Evolutionary conservation across 208 protist species (phyloP), one percentile per base, ranked within the genome.

Genomic region (Leishmania tarentolae): DNA sequence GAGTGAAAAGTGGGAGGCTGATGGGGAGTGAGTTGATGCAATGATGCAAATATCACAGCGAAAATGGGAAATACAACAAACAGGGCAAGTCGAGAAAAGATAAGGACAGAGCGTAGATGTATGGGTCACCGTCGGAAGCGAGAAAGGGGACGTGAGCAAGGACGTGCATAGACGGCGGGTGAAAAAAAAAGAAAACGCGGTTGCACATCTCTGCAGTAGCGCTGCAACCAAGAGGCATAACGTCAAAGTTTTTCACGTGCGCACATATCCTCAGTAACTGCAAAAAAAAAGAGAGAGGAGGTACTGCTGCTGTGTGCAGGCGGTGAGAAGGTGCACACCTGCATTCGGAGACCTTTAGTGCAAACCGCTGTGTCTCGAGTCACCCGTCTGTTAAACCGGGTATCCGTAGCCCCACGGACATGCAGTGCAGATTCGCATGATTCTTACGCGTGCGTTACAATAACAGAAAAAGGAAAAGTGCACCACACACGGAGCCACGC

Each of bases 21-120:
- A 35, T 63, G 73, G 8, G 17, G 52, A 52, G 52, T 46, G 52
- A 56, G 73, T 63, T 35, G 52, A 52, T 35, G 44, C 44, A 21
- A 31, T 24, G 31, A 17, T 73, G 79, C 73, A 44, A 50, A 44
- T 40, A 59, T 63, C 81, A 84, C 68, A n/a, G 57, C 8, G 53
- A 6, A 72, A 7, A 70, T 37, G 52, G 35, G 15, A 0, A 50
- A 17, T 37, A 68, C 17, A 17, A 52, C 2, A 37, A 37, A 44
- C 11, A 19, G 44, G 42, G 50, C 21, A 53, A 46, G 50, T 8
- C 17, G 19, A 50, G 59, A 79, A 69, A 46, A n/a, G 28, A 3
- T 46, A 31, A 21, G 7, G 61, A 15, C 31, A 37, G 21, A 40
- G 61, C 2, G 61, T 66, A 21, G 61, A 66, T 37, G 61, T 15